Percentiles rank a stretch among this genome's conserved stretches.
phyloP scores from a whole-genome alignment of 257 asterid species.

The Solanum bukasovii region DNA sequence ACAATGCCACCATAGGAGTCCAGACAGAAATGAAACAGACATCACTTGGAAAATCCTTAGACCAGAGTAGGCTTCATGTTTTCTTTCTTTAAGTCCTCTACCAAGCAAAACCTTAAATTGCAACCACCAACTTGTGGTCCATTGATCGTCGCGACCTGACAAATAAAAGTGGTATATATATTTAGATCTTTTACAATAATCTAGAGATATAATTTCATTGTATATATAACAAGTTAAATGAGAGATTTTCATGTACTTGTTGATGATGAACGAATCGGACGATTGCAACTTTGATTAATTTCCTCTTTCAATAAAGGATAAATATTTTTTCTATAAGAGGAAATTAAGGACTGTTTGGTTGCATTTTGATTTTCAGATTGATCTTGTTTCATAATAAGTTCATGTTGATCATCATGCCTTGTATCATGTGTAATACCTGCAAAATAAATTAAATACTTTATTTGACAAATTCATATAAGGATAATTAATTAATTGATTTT shows the following conservation, averaged over 20 bases:
- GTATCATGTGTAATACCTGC: constrained; percentile 4
- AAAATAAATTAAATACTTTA: not conserved
- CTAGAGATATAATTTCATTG: not conserved
- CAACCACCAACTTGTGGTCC: constrained; percentile 83
- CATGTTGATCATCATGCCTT: too few species aligned
- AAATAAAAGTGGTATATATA: not conserved
- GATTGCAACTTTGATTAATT: constrained; percentile 17
- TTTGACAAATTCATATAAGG: not conserved
- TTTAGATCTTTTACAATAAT: not conserved
- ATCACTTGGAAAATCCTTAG: constrained; percentile 64
- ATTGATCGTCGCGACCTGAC: constrained; percentile 46
- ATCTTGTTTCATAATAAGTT: too few species aligned
- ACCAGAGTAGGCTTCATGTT: constrained; percentile 62
- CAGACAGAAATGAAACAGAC: constrained; percentile 67
- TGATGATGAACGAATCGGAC: constrained; percentile 12
- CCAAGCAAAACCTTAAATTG: constrained; percentile 68
- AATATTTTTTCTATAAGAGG: constrained; percentile 18
- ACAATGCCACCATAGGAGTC: constrained; percentile 93
- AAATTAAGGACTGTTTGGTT: too few species aligned
- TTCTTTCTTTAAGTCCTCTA: constrained; percentile 73
- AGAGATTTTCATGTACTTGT: constrained; percentile 24
- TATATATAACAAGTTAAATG: not conserved
- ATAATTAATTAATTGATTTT: not conserved
- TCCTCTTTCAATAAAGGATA: constrained; percentile 49
- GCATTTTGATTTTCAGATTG: too few species aligned